Conservation (phyloP, 345 rosid genomes). For the Salix purpurea region DNA sequence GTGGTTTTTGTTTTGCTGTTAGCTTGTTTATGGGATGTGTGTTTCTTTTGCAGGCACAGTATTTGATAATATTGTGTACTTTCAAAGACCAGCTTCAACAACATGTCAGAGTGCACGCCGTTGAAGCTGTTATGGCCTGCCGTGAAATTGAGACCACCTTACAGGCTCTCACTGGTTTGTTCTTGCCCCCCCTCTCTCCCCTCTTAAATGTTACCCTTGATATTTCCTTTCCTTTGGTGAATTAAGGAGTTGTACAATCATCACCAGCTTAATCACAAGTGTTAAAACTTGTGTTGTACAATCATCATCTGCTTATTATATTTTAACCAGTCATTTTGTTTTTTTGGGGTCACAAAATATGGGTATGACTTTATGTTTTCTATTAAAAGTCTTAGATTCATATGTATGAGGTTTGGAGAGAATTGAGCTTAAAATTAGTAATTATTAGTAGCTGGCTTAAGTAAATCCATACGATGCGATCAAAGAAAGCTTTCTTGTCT, state of each 20-base stretch:
- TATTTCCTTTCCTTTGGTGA: no score
- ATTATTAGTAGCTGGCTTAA: not conserved
- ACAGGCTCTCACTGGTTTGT: constrained; percentile 85
- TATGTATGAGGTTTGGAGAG: no score
- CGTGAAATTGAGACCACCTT: constrained; percentile 89
- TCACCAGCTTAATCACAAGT: no score
- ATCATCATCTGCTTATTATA: no score
- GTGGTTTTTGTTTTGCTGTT: not conserved
- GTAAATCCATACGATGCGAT: not conserved
- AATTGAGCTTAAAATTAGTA: no score
- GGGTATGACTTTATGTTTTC: no score
- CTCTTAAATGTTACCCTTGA: no score
- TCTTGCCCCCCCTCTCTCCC: not conserved
- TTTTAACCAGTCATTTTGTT: no score
- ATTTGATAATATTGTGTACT: constrained; percentile 81
- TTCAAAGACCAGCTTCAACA: constrained; percentile 98
- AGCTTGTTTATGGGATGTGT: not conserved
- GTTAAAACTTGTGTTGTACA: no score
- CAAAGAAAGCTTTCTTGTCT: not conserved
- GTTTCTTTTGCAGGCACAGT: constrained; percentile 56
- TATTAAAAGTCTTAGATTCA: no score
- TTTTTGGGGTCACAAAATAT: no score
- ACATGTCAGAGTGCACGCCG: constrained; percentile 96
- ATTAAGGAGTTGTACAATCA: no score
- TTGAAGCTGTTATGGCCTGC: constrained; percentile 98